phyloP scores from a whole-genome alignment of 129 eudicot species.

The Helianthus tuberosus region DNA sequence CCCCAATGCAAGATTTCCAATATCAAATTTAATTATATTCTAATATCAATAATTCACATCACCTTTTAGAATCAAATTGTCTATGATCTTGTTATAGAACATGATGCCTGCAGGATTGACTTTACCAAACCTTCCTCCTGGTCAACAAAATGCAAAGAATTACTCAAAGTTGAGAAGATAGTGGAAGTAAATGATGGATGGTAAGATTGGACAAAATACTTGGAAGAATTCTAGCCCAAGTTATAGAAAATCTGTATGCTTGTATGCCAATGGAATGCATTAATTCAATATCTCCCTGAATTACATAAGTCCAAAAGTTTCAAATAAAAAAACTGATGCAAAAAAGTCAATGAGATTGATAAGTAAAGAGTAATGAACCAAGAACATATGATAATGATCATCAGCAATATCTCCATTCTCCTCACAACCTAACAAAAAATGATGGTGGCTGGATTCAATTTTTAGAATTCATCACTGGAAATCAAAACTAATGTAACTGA shows the following conservation, averaged over 20 bases:
- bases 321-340: not conserved
- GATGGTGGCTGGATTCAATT: too few species aligned
- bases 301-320: not conserved
- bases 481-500: not conserved
- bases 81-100: slow-evolving; percentile 67
- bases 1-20: not conserved
- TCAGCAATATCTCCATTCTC: slow-evolving; percentile 34
- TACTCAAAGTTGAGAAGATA: not conserved
- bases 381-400: slow-evolving; percentile 43
- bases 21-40: not conserved
- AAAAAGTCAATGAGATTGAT: not conserved
- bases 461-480: not conserved
- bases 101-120: slow-evolving; percentile 56
- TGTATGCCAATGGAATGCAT: slow-evolving; percentile 63
- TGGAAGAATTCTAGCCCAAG: not conserved
- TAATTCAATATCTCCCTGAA: slow-evolving; percentile 73
- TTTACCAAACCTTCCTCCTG: slow-evolving; percentile 65
- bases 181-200: not conserved
- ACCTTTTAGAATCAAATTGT: slow-evolving; percentile 66
- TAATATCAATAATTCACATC: not conserved
- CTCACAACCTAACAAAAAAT: slow-evolving; percentile 20
- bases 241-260: slow-evolving; percentile 54
- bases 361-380: not conserved
- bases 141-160: not conserved
- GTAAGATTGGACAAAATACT: too few species aligned